Evolutionary conservation across 768 basidiomycete genomes (phyloP).

Genomic region (Mycena epipterygia): DNA sequence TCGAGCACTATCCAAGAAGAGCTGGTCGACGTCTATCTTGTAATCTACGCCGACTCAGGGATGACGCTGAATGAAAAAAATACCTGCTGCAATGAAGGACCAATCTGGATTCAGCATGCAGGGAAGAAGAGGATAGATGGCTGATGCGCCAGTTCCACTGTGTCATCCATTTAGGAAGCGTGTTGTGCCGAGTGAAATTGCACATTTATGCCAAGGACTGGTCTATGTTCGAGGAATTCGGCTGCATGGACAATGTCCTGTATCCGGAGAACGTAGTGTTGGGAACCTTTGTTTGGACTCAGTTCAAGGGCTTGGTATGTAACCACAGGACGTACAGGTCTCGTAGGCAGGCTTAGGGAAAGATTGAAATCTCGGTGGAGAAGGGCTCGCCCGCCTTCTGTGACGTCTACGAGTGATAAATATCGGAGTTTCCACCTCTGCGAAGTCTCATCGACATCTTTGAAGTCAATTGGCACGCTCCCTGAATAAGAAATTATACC

Average conservation of each 20-base stretch:
- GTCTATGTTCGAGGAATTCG: slow-evolving; percentile 23
- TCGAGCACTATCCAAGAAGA: slow-evolving; percentile 4
- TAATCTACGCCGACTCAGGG: slow-evolving; percentile 3
- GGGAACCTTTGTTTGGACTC: slow-evolving; percentile 66
- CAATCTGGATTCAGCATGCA: slow-evolving; percentile 50
- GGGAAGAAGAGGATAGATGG: slow-evolving; percentile 87
- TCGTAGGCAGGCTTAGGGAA: slow-evolving; percentile 68
- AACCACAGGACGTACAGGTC: slow-evolving; percentile 65
- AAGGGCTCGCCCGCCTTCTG: slow-evolving; percentile 67
- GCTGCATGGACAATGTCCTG: slow-evolving; percentile 72
- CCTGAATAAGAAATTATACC: slow-evolving; percentile 39
- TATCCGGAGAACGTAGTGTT: slow-evolving; percentile 88
- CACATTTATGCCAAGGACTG: slow-evolving; percentile 79
- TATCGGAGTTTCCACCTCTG: slow-evolving; percentile 64
- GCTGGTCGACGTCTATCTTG: slow-evolving; percentile 3
- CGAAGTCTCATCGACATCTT: slow-evolving; percentile 64
- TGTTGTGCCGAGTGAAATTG: slow-evolving; percentile 35
- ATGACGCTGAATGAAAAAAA: slow-evolving; percentile 7
- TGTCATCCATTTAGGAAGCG: background rate
- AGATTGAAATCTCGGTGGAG: slow-evolving; percentile 82
- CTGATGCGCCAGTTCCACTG: slow-evolving; percentile 93
- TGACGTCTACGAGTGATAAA: slow-evolving; percentile 64
- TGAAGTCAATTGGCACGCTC: slow-evolving; percentile 74
- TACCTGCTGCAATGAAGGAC: slow-evolving; percentile 11
- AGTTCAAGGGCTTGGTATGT: too few species aligned